These are phyloP conservation scores for Ophiosphaerella korrae DNA, from an alignment of 2,329 filamentous ascomycete genomes.

Conservation along the genomic window DNA sequence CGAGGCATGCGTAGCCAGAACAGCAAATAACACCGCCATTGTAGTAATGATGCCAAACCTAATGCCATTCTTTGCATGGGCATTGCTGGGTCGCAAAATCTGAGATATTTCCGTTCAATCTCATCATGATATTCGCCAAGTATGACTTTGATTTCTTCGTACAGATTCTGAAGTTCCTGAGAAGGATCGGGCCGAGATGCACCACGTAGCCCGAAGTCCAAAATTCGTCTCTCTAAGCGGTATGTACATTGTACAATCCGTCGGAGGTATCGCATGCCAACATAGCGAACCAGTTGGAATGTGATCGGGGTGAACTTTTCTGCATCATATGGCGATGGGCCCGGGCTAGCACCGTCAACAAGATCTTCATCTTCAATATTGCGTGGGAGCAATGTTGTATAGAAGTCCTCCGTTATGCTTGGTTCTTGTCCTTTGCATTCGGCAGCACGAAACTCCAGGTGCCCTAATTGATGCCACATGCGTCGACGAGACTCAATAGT, in stretches of 20 bases:
- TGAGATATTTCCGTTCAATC: constrained; percentile 38
- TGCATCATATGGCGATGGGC: constrained; percentile 37
- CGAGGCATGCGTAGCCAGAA: constrained; percentile 49
- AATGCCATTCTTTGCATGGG: constrained; percentile 40
- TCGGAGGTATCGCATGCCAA: constrained; percentile 42
- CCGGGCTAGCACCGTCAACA: constrained; percentile 41
- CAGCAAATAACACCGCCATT: constrained; percentile 46
- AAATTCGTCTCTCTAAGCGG: constrained; percentile 43
- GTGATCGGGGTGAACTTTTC: constrained; percentile 42
- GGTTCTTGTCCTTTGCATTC: constrained; percentile 49
- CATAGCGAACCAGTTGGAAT: constrained; percentile 43
- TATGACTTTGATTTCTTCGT: constrained; percentile 45
- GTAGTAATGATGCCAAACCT: constrained; percentile 38
- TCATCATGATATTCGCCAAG: constrained; percentile 43
- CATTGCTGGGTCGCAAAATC: constrained; percentile 37
- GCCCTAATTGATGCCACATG: constrained; percentile 46
- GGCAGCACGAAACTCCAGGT: constrained; percentile 46
- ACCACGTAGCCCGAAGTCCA: constrained; percentile 41
- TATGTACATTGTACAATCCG: constrained; percentile 46
- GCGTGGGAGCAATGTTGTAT: constrained; percentile 44
- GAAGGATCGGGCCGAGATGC: constrained; percentile 42
- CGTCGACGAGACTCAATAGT: constrained; percentile 46
- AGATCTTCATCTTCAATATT: constrained; percentile 49
- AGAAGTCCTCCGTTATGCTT: constrained; percentile 44
- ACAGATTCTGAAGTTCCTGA: constrained; percentile 40